Conservation (phyloP, 352 stramenopile genomes). For the Phytopythium ostracodes region DNA sequence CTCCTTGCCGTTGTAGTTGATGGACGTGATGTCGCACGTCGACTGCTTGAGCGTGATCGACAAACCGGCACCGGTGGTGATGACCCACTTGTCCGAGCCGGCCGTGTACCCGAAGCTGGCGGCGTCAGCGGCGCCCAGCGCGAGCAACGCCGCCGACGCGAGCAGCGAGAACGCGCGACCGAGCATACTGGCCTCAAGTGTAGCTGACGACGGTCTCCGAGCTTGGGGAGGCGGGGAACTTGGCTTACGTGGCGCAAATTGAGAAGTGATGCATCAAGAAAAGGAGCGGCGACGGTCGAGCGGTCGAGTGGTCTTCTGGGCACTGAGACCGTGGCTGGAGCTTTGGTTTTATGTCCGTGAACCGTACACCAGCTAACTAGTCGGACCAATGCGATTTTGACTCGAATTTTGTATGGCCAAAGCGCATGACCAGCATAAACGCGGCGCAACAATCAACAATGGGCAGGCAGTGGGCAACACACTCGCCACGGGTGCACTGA, state of each 20-base stretch:
- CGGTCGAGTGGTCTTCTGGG: too few species aligned
- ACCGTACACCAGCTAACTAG: background rate
- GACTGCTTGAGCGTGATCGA: constrained; percentile 19
- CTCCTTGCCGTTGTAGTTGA: constrained; percentile 11
- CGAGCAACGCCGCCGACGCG: background rate
- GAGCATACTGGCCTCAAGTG: background rate
- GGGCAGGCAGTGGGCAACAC: background rate
- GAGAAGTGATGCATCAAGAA: background rate
- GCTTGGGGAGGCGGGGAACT: background rate
- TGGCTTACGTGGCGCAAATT: background rate
- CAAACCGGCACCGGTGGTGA: constrained; percentile 27
- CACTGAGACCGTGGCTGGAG: too few species aligned
- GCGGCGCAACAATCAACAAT: background rate
- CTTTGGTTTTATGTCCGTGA: background rate
- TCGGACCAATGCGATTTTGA: background rate
- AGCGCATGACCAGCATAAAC: too few species aligned
- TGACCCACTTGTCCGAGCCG: constrained; percentile 28
- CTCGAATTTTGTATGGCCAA: background rate
- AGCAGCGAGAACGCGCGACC: background rate
- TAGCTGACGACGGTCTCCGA: background rate
- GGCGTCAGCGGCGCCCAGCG: constrained; percentile 1
- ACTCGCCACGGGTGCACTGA: background rate
- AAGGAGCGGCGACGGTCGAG: background rate
- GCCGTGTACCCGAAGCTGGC: constrained; percentile 29
- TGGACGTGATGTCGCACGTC: constrained; percentile 28